Conservation (phyloP, 768 basidiomycete genomes). For the Boletus coccyginus region DNA sequence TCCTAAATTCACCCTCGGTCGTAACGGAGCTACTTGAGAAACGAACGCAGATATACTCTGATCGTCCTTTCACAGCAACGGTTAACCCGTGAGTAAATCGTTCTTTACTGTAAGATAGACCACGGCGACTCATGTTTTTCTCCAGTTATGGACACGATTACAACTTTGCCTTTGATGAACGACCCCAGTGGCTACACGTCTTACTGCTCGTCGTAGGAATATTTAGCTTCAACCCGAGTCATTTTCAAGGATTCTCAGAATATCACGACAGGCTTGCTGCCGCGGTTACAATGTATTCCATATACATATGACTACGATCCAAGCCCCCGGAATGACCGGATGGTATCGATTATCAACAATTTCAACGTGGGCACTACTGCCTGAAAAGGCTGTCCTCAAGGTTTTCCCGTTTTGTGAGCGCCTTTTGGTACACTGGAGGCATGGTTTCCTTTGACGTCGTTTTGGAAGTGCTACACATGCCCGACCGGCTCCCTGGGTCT, state of each 20-base stretch:
- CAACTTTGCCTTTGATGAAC: no score
- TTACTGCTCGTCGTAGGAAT: no score
- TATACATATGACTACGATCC: conserved; percentile 25
- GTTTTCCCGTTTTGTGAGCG: conserved; percentile 18
- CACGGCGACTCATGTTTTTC: not conserved
- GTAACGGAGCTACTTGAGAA: conserved; percentile 47
- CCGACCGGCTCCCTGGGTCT: no score
- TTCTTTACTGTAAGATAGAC: not conserved
- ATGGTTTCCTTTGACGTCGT: not conserved
- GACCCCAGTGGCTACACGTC: no score
- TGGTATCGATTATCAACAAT: conserved; percentile 3
- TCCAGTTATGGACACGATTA: conserved; percentile 22
- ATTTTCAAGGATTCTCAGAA: not conserved
- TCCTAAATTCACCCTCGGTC: conserved; percentile 44
- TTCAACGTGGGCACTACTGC: conserved; percentile 7
- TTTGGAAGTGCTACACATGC: no score
- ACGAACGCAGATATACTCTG: conserved; percentile 47
- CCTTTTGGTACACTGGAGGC: not conserved
- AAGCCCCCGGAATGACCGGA: no score
- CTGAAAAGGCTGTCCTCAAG: conserved; percentile 14
- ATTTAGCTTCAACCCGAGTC: not conserved
- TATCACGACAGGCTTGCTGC: conserved; percentile 30
- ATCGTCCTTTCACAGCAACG: conserved; percentile 39
- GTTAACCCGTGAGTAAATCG: conserved; percentile 13
- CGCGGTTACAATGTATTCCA: conserved; percentile 24